These are phyloP conservation scores for Acanthamoeba royreba DNA, from an alignment of 208 protist genomes.

Conservation along the genomic window DNA sequence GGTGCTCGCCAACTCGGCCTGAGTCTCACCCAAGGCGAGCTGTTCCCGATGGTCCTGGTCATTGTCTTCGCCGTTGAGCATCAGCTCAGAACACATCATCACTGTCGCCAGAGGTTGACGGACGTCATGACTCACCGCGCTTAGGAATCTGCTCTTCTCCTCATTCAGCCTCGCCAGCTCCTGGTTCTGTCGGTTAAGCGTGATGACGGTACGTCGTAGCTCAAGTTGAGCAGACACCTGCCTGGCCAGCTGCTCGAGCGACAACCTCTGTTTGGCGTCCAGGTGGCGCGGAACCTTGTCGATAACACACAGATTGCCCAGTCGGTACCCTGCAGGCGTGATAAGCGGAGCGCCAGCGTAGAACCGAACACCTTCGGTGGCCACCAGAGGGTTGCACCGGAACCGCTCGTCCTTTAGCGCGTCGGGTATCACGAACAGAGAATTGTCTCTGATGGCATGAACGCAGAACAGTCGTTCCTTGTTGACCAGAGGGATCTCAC, in stretches of 20 bases:
- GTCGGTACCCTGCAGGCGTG: neutral
- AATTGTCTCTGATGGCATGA: neutral
- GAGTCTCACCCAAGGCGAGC: neutral
- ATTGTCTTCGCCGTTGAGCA: neutral
- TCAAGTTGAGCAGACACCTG: neutral
- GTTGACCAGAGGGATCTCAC: neutral
- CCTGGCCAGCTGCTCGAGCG: neutral
- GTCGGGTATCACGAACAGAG: neutral
- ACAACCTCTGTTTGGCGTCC: neutral
- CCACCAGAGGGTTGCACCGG: neutral
- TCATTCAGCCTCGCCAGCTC: neutral
- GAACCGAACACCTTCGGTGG: neutral
- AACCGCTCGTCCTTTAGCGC: neutral
- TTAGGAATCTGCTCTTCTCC: neutral
- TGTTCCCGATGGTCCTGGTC: neutral
- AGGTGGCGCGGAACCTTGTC: neutral
- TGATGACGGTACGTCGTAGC: neutral
- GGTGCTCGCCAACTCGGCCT: neutral
- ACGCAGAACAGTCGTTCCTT: neutral
- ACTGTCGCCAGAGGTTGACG: neutral
- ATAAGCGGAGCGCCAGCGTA: slow-evolving; percentile 13
- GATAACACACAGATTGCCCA: neutral
- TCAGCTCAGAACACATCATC: neutral
- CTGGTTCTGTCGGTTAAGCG: neutral
- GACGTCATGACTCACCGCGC: neutral